Base-by-base conservation (phyloP, 805 yeast genomes). In the Torulaspora franciscae region DNA sequence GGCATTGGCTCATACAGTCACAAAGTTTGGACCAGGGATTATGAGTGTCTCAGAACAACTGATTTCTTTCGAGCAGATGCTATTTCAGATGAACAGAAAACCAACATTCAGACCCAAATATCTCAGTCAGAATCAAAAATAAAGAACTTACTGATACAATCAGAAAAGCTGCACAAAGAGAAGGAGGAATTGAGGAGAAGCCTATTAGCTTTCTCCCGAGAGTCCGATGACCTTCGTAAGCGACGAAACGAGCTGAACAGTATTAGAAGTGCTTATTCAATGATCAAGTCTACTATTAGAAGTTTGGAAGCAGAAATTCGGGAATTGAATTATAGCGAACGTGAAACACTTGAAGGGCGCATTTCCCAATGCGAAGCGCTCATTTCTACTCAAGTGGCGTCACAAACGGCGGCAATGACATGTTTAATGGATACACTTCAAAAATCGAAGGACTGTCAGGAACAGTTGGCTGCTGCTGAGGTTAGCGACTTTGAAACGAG, bases 1-100 rank as follows among this genome's bases (percentile, higher is more conserved):
- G 66, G 61, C 7, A 69, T 69, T 49, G 89, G 96, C 1, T 62
- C 60, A 13, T 88, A 83, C 64, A 62, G 69, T 2, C 71, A 66
- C 50, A 85, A 80, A 56, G 65, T 73, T 2, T 70, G 75, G 58
- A 71, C 73, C 2, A 49, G 46, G 7, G 57, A 50, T 25, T 38
- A 52, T 32, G 33, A 43, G 10, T 38, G 41, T 32, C 40, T 54
- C 14, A 48, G 52, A 37, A 37, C 26, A 15, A 51, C 60, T 7
- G 48, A 53, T 23, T 55, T 58, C 38, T 61, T 58, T 50, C 56
- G 52, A 44, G 56, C 49, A 0, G 43, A 54, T n/a, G 53, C 50
- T 14, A 52, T 59, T 37, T 51, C 61, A 14, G 58, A 56, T 15
- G 68, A 64, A 23, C 40, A 47, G 9, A 57, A 52, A 40, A 17